Evolutionary conservation across 2,329 filamentous ascomycete genomes (phyloP).

Genomic region (Chrysoporthe deuterocubensis): DNA sequence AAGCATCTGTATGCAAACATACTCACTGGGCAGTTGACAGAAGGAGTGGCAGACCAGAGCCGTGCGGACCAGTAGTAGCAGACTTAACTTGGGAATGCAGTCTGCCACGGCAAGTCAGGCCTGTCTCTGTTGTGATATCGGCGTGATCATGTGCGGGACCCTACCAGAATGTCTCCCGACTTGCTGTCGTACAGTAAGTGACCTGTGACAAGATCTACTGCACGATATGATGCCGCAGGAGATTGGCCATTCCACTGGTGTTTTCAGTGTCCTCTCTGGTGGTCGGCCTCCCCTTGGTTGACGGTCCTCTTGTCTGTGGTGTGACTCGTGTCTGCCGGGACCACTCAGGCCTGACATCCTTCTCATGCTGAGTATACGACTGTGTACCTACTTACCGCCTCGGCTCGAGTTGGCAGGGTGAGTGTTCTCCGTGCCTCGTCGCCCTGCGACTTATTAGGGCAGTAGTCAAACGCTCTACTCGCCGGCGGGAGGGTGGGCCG

Average conservation of each 20-base stretch:
- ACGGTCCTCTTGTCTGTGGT: neutral
- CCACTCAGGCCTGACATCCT: neutral
- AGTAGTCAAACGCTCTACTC: neutral
- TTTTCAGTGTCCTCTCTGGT: neutral
- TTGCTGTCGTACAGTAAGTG: neutral
- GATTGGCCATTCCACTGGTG: neutral
- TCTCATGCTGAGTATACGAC: neutral
- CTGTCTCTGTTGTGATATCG: neutral
- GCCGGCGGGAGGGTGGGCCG: neutral
- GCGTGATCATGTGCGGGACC: neutral
- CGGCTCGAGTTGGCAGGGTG: conserved; percentile 6
- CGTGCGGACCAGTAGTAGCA: neutral
- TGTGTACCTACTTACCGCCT: neutral
- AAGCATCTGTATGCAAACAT: neutral
- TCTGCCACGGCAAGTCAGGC: neutral
- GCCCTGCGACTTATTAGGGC: neutral
- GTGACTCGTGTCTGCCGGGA: neutral
- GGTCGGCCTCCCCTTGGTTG: neutral
- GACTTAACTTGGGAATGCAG: neutral
- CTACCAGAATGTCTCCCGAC: neutral
- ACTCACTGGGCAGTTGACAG: neutral
- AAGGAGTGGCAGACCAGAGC: neutral
- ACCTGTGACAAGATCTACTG: neutral
- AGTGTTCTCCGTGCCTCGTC: conserved; percentile 9
- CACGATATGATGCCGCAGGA: neutral